Base-by-base conservation (phyloP, 2,329 filamentous ascomycete genomes). In the Alternaria arbusti region DNA sequence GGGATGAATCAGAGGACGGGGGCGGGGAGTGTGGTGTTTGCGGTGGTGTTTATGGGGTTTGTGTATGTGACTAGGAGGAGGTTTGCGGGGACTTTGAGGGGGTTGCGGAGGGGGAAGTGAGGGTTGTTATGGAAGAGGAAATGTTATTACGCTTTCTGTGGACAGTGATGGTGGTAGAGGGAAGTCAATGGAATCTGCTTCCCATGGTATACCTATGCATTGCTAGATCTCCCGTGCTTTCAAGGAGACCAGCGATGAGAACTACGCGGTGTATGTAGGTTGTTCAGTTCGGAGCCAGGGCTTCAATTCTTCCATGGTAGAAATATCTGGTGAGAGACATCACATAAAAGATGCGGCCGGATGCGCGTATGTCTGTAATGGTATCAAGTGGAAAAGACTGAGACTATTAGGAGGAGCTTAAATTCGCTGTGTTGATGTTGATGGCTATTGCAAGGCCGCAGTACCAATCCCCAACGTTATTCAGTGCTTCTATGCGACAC, bases 51-150 rank as follows among this genome's bases (percentile, higher is more conserved):
- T 5, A 51, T 74, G 61, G 59, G 52, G 22, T 75, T 74, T 64
- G 36, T 73, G 6, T 71, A 70, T 55, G 55, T 72, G 9, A 74
- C 67, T 10, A 57, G 72, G 56, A 70, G 72, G 58, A 63, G 72
- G 25, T 73, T 75, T 61, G 69, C 67, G 26, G 72, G 73, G 7
- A 69, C 70, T n/a, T 66, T 70, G 64, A 69, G 73, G 63, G 57
- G 67, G 36, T 69, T 52, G 66, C 57, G 64, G 59, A 69, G 65
- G 54, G 63, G 20, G 8, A 50, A 23, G 7, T 50, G 26, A 49
- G 10, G 20, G 15, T 40, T 4, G 28, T 1, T 28, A 2, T 32
- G 30, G 5, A 20, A 12, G 23, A 20, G 12, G 3, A 6, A 20
- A 20, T 25, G 28, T 30, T 30, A 13, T 32, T 32, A 6, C 30